Evolutionary conservation across 164 flowering plant species (phyloP).

Genomic region (Kingdonia uniflora): DNA sequence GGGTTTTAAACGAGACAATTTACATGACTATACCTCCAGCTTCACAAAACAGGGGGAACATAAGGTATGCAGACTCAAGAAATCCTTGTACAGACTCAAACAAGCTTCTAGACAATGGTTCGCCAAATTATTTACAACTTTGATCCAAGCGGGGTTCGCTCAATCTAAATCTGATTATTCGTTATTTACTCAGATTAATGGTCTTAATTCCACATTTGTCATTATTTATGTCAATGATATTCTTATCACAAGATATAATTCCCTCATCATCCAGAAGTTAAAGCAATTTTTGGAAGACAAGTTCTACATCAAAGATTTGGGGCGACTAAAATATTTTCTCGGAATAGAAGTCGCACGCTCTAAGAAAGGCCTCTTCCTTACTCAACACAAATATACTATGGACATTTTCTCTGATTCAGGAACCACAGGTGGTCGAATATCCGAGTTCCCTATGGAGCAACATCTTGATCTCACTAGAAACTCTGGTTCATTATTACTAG

Average conservation of each 20-base stretch:
- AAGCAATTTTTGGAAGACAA: background rate
- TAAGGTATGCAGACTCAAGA: background rate
- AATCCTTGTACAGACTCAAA: too few species aligned
- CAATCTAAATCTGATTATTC: too few species aligned
- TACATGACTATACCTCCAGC: background rate
- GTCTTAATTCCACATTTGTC: background rate
- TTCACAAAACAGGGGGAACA: background rate
- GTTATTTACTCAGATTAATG: too few species aligned
- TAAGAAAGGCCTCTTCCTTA: background rate
- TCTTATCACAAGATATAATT: background rate
- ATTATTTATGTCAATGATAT: background rate
- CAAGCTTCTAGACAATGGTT: background rate
- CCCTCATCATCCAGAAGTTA: background rate
- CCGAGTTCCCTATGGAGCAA: background rate
- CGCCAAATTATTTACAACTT: background rate
- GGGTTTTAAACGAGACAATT: background rate
- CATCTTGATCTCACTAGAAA: background rate
- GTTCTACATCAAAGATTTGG: background rate
- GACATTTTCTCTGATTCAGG: background rate
- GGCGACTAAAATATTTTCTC: background rate
- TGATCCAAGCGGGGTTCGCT: background rate
- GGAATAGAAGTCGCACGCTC: background rate
- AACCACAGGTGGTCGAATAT: background rate
- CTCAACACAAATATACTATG: background rate
- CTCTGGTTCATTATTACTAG: background rate